Percentiles rank a stretch among this genome's conserved stretches.
phyloP scores from a whole-genome alignment of 2,329 filamentous ascomycete species.

The Fusarium musae region DNA sequence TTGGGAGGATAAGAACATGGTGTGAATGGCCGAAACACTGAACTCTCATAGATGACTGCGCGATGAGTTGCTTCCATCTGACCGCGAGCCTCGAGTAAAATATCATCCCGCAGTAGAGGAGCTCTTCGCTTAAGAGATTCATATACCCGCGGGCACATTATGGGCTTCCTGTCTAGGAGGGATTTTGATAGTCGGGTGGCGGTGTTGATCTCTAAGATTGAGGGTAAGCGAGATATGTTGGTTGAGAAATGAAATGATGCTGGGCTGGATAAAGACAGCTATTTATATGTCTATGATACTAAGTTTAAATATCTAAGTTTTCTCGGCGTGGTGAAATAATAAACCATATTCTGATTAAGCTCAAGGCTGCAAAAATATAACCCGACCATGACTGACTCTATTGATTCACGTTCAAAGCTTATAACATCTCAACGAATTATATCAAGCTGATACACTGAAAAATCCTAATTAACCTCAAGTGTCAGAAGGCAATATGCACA shows the following conservation, averaged over 20 bases:
- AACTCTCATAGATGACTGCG: accelerated
- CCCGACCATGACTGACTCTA: no score
- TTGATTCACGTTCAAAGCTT: background rate
- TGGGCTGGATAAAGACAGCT: background rate
- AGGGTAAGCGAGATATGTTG: accelerated
- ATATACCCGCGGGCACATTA: no score
- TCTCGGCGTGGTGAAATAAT: no score
- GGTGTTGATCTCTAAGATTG: background rate
- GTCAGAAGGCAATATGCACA: no score
- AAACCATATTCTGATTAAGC: no score
- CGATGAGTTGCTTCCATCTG: background rate
- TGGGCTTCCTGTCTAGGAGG: background rate
- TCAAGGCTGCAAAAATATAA: no score
- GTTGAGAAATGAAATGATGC: background rate
- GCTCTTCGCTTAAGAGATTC: accelerated
- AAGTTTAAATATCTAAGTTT: accelerated
- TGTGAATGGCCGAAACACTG: background rate
- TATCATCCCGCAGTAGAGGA: accelerated
- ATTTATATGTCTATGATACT: background rate
- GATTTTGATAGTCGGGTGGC: accelerated
- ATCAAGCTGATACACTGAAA: no score
- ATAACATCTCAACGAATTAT: background rate
- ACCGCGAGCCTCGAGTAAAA: background rate
- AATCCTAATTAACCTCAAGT: no score
- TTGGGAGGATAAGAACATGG: background rate